Base-by-base conservation (phyloP, 768 basidiomycete species). In the Mycena floridula region DNA sequence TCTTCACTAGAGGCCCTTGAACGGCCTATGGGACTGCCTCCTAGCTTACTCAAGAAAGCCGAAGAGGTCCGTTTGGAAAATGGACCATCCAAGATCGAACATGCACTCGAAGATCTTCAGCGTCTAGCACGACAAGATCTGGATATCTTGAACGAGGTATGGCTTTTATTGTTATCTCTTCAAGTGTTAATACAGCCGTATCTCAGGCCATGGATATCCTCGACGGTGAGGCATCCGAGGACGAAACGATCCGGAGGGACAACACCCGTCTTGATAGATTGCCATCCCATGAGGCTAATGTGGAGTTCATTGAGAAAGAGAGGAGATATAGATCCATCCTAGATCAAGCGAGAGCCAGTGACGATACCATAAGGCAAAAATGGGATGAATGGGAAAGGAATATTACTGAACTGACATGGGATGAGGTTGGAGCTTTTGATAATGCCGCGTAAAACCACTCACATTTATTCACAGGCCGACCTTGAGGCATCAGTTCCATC, bases 161-260 rank as follows among this genome's bases (percentile, higher is more conserved):
- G 68, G 4, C 37, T 26, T 26, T n/a, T 47, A 26, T n/a, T 15
- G 25, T 42, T 42, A 9, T 20, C 18, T 35, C 27, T 46, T n/a
- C 49, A 22, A 37, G 8, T 25, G 35, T 13, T 39, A 25, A 21
- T 28, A 46, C 42, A 15, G 22, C 26, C 20, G 25, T 25, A 28
- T 42, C 27, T 27, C 46, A 96, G 93, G 81, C 90, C 0, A 75
- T 92, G 69, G 91, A 92, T 54, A 79, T 94, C 18, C 66, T 99
- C n/a, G 92, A 95, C 53, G 80, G 77, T 36, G 94, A 96, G 62
- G 87, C 86, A 13, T 85, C 85, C 12, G 87, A 90, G 56, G 89
- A 92, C 52, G 89, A 90, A 58, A 70, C 76, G 9, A 67, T 78
- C 24, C 78, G 83, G 13, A 72, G 73, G 50, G 74, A 75, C 20